phyloP scores from a whole-genome alignment of 495 filamentous ascomycete genomes.

The Pseudevernia furfuracea region DNA sequence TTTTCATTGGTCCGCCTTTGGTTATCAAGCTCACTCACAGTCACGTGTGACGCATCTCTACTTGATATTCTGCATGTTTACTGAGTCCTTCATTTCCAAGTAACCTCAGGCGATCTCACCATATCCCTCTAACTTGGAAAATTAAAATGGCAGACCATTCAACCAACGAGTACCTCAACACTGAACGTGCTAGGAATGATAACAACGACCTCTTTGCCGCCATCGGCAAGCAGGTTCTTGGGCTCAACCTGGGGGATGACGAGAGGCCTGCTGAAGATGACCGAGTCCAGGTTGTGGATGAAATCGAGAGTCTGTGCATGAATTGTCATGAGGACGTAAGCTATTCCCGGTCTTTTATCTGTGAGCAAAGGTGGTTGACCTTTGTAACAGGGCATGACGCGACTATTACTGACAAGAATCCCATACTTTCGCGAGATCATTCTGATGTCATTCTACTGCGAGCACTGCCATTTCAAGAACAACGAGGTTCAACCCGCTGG shows the following conservation, averaged over 20 bases:
- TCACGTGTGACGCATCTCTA: no score
- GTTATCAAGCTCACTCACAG: not conserved
- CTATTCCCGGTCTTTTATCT: conserved; percentile 7
- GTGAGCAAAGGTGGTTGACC: conserved; percentile 16
- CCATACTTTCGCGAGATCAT: conserved; percentile 96
- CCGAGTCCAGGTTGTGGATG: conserved; percentile 32
- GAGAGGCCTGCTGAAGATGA: conserved; percentile 31
- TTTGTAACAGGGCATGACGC: conserved; percentile 61
- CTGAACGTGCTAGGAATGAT: conserved; percentile 20
- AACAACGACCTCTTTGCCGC: conserved; percentile 22
- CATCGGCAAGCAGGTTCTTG: conserved; percentile 24
- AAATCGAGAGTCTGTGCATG: conserved; percentile 67
- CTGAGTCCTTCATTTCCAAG: not conserved
- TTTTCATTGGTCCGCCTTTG: not conserved
- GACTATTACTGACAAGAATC: conserved; percentile 79
- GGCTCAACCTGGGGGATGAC: conserved; percentile 33
- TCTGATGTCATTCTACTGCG: conserved; percentile 91
- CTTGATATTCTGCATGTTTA: no score
- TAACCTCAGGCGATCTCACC: not conserved
- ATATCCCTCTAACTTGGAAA: not conserved
- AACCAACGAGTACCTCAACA: conserved; percentile 19
- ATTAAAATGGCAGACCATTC: conserved; percentile 14
- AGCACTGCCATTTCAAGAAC: conserved; percentile 79
- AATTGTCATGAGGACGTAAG: conserved; percentile 80
- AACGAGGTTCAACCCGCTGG: conserved; percentile 87